Evolutionary conservation across 2,329 filamentous ascomycete genomes (phyloP).

Genomic region (Huntiella savannae): DNA sequence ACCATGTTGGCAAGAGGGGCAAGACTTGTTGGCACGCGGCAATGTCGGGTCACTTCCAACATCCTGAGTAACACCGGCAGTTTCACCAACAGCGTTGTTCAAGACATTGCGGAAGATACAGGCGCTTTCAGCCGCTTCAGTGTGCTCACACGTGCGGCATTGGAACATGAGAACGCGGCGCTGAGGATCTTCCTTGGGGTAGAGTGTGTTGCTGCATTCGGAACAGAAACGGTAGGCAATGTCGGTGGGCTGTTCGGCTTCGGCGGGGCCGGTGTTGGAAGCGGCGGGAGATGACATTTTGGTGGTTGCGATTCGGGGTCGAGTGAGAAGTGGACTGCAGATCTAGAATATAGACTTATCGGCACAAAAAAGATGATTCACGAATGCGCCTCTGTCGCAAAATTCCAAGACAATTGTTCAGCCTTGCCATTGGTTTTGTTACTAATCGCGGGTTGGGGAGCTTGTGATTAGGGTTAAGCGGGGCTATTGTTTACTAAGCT

Average conservation of each 20-base stretch:
- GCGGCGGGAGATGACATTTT: conserved; percentile 29
- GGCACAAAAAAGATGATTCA: no score
- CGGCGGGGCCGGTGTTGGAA: conserved; percentile 17
- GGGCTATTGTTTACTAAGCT: no score
- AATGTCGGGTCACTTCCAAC: conserved; percentile 96
- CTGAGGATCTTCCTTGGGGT: conserved; percentile 82
- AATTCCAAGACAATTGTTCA: no score
- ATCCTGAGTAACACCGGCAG: conserved; percentile 91
- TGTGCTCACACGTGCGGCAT: conserved; percentile 87
- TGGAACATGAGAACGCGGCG: conserved; percentile 79
- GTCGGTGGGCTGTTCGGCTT: conserved; percentile 44
- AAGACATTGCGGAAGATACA: conserved; percentile 94
- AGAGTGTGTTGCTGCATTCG: conserved; percentile 97
- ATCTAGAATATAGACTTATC: background rate
- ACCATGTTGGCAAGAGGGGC: conserved; percentile 65
- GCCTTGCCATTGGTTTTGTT: no score
- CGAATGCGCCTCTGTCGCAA: no score
- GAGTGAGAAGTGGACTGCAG: background rate
- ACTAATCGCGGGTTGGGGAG: no score
- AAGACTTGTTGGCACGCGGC: conserved; percentile 70
- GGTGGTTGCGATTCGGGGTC: background rate
- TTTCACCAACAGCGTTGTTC: conserved; percentile 80
- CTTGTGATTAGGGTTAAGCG: no score
- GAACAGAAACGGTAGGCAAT: conserved; percentile 96
- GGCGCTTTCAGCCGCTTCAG: conserved; percentile 65